Evolutionary conservation across 2,329 filamentous ascomycete species (phyloP).

Genomic region (Calonectria hawksworthii): DNA sequence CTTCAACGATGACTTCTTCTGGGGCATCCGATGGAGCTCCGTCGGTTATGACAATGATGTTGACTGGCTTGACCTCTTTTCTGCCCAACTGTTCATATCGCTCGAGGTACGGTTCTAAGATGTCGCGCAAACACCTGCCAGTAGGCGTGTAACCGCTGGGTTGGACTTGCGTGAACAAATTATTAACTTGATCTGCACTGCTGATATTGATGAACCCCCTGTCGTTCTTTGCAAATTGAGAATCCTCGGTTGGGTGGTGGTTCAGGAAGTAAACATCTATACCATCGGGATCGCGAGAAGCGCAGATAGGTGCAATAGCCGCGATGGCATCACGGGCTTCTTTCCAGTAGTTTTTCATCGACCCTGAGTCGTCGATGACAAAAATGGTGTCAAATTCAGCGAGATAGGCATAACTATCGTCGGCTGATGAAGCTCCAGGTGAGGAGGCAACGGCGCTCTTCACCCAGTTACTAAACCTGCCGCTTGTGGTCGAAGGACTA

Average conservation of each 20-base stretch:
- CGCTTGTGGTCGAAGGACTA: background rate
- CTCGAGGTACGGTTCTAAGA: constrained; percentile 80
- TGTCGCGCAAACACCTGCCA: constrained; percentile 76
- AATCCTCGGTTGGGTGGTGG: constrained; percentile 60
- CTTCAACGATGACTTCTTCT: constrained; percentile 75
- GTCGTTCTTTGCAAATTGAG: constrained; percentile 55
- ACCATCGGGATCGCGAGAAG: constrained; percentile 83
- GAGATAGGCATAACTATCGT: constrained; percentile 84
- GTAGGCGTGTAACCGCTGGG: constrained; percentile 82
- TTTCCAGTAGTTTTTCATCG: constrained; percentile 83
- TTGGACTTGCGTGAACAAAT: constrained; percentile 77
- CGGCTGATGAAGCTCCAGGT: constrained; percentile 51
- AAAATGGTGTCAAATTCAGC: constrained; percentile 87
- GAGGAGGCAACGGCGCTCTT: constrained; percentile 21
- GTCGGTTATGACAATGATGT: constrained; percentile 95
- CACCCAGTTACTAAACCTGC: background rate
- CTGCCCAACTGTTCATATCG: constrained; percentile 54
- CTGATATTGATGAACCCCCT: constrained; percentile 76
- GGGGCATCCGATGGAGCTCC: constrained; percentile 86
- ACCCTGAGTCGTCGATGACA: constrained; percentile 91
- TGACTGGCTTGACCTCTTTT: constrained; percentile 78
- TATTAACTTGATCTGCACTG: constrained; percentile 68
- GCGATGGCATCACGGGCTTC: constrained; percentile 80
- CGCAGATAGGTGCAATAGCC: constrained; percentile 86
- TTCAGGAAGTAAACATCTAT: constrained; percentile 96